A percentile compares a stretch with the other conserved stretches of the same genome.
Evolutionary conservation across 768 basidiomycete species (phyloP).

Genomic region (Collybiopsis luxurians): DNA sequence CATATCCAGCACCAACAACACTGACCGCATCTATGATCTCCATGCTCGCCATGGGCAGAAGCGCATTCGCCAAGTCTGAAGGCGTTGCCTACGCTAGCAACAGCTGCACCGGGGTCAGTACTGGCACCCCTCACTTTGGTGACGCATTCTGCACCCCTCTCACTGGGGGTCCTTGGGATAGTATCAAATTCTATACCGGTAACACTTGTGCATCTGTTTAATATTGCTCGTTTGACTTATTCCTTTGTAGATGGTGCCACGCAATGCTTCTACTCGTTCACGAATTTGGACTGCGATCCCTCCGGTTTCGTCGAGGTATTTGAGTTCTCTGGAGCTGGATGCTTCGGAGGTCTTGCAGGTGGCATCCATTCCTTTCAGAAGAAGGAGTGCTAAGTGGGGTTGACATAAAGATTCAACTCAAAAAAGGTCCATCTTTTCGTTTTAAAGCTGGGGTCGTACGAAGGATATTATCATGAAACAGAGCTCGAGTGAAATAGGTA

Average conservation of each 20-base stretch:
- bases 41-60: not conserved
- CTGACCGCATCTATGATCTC: not conserved
- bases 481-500: no score
- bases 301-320: not conserved
- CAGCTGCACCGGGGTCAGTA: not conserved
- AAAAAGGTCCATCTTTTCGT: no score
- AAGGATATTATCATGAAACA: no score
- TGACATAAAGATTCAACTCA: no score
- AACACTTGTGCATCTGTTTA: slow-evolving; percentile 18
- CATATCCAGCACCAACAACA: not conserved
- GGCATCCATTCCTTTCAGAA: not conserved
- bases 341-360: not conserved
- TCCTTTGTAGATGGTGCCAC: not conserved
- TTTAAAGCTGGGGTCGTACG: no score
- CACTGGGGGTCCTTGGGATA: not conserved
- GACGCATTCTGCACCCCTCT: not conserved
- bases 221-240: not conserved
- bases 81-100: not conserved
- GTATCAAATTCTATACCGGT: not conserved
- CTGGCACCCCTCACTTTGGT: not conserved
- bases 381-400: not conserved
- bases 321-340: not conserved
- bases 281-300: not conserved
- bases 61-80: not conserved
- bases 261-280: not conserved